A percentile compares a stretch with the other conserved stretches of the same genome.
These are phyloP conservation scores for Coemansia guatemalensis DNA, from an alignment of 192 early-diverging fungal genomes.

Conservation along the genomic window DNA sequence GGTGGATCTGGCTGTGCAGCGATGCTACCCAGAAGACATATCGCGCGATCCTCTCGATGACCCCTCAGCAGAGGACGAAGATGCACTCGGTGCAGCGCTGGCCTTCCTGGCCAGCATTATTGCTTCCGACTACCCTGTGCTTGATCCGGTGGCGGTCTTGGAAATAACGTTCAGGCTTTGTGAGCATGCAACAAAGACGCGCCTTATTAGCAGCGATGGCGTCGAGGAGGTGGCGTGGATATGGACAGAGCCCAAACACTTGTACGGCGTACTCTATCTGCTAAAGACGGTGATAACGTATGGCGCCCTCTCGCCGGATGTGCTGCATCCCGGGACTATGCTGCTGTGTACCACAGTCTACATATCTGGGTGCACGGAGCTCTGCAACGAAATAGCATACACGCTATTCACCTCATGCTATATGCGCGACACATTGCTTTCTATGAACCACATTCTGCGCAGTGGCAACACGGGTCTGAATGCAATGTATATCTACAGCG, in stretches of 20 bases:
- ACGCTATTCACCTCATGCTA: conserved; percentile 52
- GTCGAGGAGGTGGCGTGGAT: conserved; percentile 33
- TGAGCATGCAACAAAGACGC: conserved; percentile 17
- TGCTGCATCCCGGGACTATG: conserved; percentile 27
- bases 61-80: conserved; percentile 2
- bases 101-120: conserved; percentile 33
- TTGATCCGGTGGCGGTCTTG: conserved; percentile 23
- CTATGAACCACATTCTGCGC: conserved; percentile 49
- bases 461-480: conserved; percentile 26
- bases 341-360: conserved; percentile 45
- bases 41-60: conserved; percentile 8
- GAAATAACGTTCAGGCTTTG: conserved; percentile 13
- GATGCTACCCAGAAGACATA: conserved; percentile 26
- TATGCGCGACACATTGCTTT: conserved; percentile 49
- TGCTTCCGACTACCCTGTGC: conserved; percentile 37
- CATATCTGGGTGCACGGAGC: conserved; percentile 24
- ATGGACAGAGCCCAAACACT: conserved; percentile 35
- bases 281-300: conserved; percentile 47
- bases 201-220: conserved; percentile 14
- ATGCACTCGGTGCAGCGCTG: conserved; percentile 29
- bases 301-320: conserved; percentile 35
- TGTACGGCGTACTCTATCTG: conserved; percentile 33
- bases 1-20: conserved; percentile 19
- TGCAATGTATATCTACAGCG: conserved; percentile 19
- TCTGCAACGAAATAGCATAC: conserved; percentile 43